Evolutionary conservation across 1,139 yeast species (phyloP).

Genomic region (Candida sojae): DNA sequence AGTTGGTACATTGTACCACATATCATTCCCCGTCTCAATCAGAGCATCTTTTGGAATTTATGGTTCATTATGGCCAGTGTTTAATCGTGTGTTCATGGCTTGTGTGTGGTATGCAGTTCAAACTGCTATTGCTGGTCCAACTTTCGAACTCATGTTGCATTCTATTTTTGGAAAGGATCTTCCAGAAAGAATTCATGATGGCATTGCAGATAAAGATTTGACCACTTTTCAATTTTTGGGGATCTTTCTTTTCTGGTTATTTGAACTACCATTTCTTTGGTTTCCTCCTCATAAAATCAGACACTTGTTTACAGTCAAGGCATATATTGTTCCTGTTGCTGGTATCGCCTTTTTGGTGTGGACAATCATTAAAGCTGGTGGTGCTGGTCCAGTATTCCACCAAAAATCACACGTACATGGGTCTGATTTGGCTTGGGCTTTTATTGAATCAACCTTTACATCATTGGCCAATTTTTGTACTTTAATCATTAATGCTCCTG

Average conservation of each 20-base stretch:
- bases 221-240: constrained; percentile 71
- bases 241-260: constrained; percentile 78
- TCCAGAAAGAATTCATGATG: constrained; percentile 42
- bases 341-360: constrained; percentile 79
- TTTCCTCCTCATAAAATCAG: constrained; percentile 80
- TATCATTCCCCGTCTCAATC: constrained; percentile 76
- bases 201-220: constrained; percentile 48
- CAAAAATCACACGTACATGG: constrained; percentile 54
- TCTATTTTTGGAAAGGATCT: constrained; percentile 67
- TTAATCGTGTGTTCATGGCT: constrained; percentile 81
- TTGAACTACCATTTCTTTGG: constrained; percentile 75
- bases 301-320: constrained; percentile 79
- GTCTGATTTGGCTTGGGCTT: constrained; percentile 76
- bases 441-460: constrained; percentile 73
- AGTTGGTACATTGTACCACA: constrained; percentile 72
- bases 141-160: constrained; percentile 70
- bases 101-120: constrained; percentile 87
- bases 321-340: constrained; percentile 74
- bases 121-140: constrained; percentile 79
- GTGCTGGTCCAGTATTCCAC: constrained; percentile 68
- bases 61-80: constrained; percentile 79
- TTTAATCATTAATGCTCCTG: constrained; percentile 84
- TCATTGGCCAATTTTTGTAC: constrained; percentile 86
- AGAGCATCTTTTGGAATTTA: constrained; percentile 76
- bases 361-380: constrained; percentile 76